Base-by-base conservation (phyloP, 2,329 filamentous ascomycete species). In the Daldinia sp. region DNA sequence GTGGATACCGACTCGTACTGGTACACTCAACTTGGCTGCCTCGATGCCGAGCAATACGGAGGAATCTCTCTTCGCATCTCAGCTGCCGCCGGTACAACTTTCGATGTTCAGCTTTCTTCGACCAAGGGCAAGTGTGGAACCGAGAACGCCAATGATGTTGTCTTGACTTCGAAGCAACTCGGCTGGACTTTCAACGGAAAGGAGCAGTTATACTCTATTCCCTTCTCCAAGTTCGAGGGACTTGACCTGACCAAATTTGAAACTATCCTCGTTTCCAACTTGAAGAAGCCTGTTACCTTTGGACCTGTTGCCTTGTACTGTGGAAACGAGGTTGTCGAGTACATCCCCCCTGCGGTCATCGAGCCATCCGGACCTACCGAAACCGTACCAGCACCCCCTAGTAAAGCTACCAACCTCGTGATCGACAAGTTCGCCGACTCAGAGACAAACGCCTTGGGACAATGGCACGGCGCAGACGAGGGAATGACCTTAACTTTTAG, bases 401-500 rank as follows among this genome's bases (percentile, higher is more conserved):
- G 82, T 49, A 79, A 81, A 17, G 81, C 81, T 23, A 78, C 81
- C 13, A 75, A 77, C 10, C 78, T 87, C 27, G 78, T 90, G 0
- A 85, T 91, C 58, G 89, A 91, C 75, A 81, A 80, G 3, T 91
- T 91, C 66, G 76, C 76, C 32, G 80, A 79, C 66, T 58, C 75
- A 2, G 76, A 80, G 63, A 80, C 76, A 23, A 91, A 91, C 70
- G 81, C 84, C 15, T 80, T 90, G 2, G 84, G 83, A 2, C 83
- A 85, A 74, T 91, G 87, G 83, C 88, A 90, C 73, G 88, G 89
- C 8, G 80, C 80, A n/a, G 87, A 88, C 47, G 87, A 90, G 61
- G 80, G 81, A 13, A 82, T 89, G 71, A 78, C 76, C 4, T 74
- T 85, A 21, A 82, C 81, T 10, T 84, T 84, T 68, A 78, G 79